A percentile compares a stretch with the other conserved stretches of the same genome.
Conservation (phyloP, 2,329 filamentous ascomycete species). For the Exophiala mesophila region DNA sequence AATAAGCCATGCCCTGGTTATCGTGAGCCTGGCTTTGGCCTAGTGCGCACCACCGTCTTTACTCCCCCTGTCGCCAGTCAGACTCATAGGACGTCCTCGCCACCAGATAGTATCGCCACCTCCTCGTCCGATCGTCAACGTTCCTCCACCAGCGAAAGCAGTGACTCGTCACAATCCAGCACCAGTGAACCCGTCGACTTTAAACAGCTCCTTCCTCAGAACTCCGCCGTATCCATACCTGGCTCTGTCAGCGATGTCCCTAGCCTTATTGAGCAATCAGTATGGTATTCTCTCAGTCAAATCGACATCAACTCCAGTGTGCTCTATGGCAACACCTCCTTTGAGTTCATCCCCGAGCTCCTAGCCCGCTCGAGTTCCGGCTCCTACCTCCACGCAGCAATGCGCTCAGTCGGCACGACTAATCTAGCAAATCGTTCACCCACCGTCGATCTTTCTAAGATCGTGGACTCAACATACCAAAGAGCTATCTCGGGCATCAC, state of each 20-base stretch:
- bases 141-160: background rate
- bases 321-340: conserved; percentile 16
- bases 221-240: background rate
- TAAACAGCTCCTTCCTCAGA: background rate
- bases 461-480: conserved; percentile 15
- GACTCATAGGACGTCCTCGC: background rate
- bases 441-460: conserved; percentile 11
- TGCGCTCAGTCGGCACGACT: conserved; percentile 14
- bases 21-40: conserved; percentile 15
- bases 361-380: conserved; percentile 6
- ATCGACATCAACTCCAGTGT: conserved; percentile 16
- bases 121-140: conserved; percentile 11
- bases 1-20: conserved; percentile 20
- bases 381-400: conserved; percentile 16
- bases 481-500: conserved; percentile 14
- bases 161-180: conserved; percentile 7
- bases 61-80: background rate
- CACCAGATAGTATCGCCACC: background rate
- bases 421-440: conserved; percentile 21
- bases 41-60: conserved; percentile 17
- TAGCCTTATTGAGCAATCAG: conserved; percentile 12
- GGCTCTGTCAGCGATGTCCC: background rate
- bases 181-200: conserved; percentile 1
- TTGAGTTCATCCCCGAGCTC: conserved; percentile 14
- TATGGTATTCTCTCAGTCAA: conserved; percentile 18